phyloP scores from a whole-genome alignment of 306 rosid genomes.

The Fragaria iinumae region DNA sequence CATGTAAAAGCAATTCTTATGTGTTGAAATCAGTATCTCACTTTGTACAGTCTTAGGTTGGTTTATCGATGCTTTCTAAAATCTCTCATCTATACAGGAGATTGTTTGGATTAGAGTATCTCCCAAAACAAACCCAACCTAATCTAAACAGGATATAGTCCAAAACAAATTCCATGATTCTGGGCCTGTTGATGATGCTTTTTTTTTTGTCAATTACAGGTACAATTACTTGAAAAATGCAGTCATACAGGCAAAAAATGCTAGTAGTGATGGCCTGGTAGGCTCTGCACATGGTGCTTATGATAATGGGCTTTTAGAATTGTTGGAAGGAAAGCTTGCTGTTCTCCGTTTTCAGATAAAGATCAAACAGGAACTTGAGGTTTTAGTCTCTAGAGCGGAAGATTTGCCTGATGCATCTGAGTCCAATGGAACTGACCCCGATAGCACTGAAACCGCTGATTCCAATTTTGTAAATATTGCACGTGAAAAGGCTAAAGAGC shows the following conservation, averaged over 20 bases:
- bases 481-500: constrained; percentile 68
- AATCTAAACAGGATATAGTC: neutral
- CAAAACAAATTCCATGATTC: neutral
- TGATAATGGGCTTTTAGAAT: constrained; percentile 82
- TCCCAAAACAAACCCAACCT: neutral
- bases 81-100: neutral
- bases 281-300: constrained; percentile 62
- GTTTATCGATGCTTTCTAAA: neutral
- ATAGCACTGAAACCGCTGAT: constrained; percentile 37
- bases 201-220: constrained; percentile 54
- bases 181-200: constrained; percentile 8
- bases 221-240: constrained; percentile 91
- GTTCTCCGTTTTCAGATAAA: constrained; percentile 95
- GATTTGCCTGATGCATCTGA: constrained; percentile 49
- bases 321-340: constrained; percentile 97
- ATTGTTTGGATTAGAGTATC: neutral
- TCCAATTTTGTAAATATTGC: constrained; percentile 44
- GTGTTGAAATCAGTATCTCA: neutral
- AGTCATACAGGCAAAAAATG: constrained; percentile 87
- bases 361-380: constrained; percentile 83
- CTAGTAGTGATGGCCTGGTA: constrained; percentile 58
- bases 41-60: neutral
- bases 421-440: constrained; percentile 49
- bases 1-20: neutral
- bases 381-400: constrained; percentile 65